Conservation (phyloP, 805 yeast genomes). For the Alloascoidea africana region DNA sequence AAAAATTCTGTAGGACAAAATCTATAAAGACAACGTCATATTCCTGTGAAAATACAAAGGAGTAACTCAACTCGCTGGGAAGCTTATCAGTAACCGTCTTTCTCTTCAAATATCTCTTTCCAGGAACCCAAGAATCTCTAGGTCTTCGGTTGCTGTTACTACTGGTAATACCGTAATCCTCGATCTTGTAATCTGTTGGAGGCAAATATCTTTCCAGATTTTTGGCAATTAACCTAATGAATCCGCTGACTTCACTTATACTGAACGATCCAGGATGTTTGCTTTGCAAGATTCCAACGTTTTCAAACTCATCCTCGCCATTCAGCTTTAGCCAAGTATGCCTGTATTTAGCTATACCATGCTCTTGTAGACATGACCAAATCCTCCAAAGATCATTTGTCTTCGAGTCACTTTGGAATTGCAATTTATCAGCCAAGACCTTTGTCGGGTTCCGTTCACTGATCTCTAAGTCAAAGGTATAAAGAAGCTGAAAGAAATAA, state of each 20-base stretch:
- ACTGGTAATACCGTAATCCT: no score
- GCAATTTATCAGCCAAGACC: neutral
- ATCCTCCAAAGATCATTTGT: neutral
- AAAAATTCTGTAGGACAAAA: neutral
- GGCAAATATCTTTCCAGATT: conserved; percentile 1
- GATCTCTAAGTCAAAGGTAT: neutral
- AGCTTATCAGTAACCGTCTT: neutral
- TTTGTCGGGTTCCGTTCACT: neutral
- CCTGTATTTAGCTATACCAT: neutral
- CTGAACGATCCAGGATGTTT: neutral
- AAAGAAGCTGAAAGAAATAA: neutral
- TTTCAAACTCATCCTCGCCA: conserved; percentile 1
- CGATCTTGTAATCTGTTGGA: neutral
- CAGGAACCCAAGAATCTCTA: neutral
- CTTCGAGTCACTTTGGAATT: neutral
- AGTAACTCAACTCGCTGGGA: neutral
- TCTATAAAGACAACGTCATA: neutral
- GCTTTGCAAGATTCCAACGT: conserved; percentile 1
- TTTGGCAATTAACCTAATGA: neutral
- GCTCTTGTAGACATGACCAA: neutral
- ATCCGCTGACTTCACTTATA: neutral
- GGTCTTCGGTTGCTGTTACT: no score
- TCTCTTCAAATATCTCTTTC: neutral
- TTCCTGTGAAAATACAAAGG: neutral
- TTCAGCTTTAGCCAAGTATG: neutral